A percentile compares a stretch with the other conserved stretches of the same genome.
Evolutionary conservation across 2,329 filamentous ascomycete species (phyloP).

Genomic region (Blastomyces emzantsi): DNA sequence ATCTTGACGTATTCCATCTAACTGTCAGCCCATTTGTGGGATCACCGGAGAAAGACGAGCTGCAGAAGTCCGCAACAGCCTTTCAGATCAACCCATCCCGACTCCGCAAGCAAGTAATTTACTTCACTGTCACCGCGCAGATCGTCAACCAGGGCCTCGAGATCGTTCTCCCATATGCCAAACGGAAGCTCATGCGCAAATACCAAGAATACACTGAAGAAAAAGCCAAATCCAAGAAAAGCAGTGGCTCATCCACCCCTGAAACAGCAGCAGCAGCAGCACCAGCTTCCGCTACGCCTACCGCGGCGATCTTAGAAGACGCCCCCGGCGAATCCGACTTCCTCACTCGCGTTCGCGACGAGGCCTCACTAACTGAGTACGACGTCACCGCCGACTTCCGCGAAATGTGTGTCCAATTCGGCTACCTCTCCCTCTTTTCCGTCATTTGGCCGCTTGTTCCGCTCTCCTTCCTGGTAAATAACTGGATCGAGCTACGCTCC

Average conservation of each 20-base stretch:
- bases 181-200: constrained; percentile 67
- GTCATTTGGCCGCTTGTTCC: constrained; percentile 92
- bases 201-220: constrained; percentile 64
- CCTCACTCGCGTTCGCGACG: constrained; percentile 67
- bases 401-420: constrained; percentile 86
- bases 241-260: constrained; percentile 22
- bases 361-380: constrained; percentile 74
- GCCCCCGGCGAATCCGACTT: constrained; percentile 70
- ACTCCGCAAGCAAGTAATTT: constrained; percentile 73
- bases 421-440: constrained; percentile 84
- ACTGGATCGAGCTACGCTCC: constrained; percentile 89
- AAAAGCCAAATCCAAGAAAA: constrained; percentile 9
- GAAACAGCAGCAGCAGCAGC: not conserved
- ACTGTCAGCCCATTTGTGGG: constrained; percentile 60
- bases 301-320: constrained; percentile 50
- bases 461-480: constrained; percentile 82
- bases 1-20: constrained; percentile 71
- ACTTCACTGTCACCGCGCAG: constrained; percentile 67
- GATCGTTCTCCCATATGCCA: constrained; percentile 73
- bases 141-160: constrained; percentile 79
- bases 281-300: constrained; percentile 31
- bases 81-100: constrained; percentile 81
- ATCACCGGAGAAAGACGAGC: not conserved
- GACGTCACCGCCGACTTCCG: constrained; percentile 85
- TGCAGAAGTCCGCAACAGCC: constrained; percentile 32